These are phyloP conservation scores for Echium plantagineum DNA, from an alignment of 257 asterid genomes.

Conservation along the genomic window DNA sequence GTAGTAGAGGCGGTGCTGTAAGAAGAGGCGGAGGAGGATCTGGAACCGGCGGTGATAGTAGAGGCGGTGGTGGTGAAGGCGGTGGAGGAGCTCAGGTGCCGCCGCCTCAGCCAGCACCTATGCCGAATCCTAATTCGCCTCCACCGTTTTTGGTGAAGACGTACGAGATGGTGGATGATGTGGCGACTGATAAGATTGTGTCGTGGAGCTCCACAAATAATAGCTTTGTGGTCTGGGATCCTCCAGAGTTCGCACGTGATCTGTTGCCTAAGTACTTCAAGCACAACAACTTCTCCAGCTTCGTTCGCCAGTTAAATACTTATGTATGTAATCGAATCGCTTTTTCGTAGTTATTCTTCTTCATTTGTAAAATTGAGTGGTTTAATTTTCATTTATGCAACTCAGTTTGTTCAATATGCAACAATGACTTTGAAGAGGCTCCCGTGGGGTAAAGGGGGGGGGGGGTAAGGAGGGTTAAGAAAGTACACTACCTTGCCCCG, in stretches of 20 bases:
- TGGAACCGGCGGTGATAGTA: background rate
- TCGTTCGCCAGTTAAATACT: slow-evolving; percentile 49
- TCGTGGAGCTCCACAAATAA: slow-evolving; percentile 19
- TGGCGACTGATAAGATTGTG: slow-evolving; percentile 18
- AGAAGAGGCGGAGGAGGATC: no score
- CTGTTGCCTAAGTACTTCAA: slow-evolving; percentile 46
- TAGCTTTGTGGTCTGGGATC: slow-evolving; percentile 22
- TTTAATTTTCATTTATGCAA: background rate
- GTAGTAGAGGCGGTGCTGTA: background rate
- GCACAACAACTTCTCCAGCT: slow-evolving; percentile 74
- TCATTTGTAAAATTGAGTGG: background rate
- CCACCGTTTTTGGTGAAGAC: slow-evolving; percentile 21
- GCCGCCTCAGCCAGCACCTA: slow-evolving; percentile 12
- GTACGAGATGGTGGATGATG: slow-evolving; percentile 23
- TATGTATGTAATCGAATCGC: slow-evolving; percentile 9
- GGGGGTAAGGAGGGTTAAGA: no score
- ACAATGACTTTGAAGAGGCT: no score
- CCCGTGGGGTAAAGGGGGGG: no score
- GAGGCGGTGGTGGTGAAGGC: background rate
- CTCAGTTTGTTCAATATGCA: no score
- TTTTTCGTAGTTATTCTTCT: background rate
- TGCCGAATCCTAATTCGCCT: slow-evolving; percentile 13
- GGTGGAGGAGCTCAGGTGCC: slow-evolving; percentile 7
- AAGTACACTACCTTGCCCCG: no score
- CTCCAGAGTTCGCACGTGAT: slow-evolving; percentile 19